phyloP scores from a whole-genome alignment of 371 early-diverging fungal species.

The Thermomucor indicae-seudaticae region DNA sequence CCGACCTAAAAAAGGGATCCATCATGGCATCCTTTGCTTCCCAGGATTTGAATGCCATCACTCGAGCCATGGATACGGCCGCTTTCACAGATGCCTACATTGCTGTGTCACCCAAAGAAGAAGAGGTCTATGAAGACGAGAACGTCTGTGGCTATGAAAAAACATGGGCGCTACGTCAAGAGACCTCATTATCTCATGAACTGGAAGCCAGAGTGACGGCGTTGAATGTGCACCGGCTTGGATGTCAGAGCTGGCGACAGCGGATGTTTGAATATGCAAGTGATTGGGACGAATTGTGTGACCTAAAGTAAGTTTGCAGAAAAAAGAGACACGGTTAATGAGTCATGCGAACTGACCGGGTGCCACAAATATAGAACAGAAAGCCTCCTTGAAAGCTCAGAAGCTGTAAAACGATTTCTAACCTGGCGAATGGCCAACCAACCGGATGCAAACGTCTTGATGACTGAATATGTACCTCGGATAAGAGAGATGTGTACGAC shows the following conservation, averaged over 20 bases:
- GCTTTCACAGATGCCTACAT: background rate
- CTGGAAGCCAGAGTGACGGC: too few relatives aligned
- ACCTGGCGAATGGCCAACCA: background rate
- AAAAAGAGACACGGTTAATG: background rate
- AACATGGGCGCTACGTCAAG: too few relatives aligned
- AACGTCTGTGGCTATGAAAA: too few relatives aligned
- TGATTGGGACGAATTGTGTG: background rate
- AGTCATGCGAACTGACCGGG: background rate
- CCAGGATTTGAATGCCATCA: background rate
- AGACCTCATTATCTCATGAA: too few relatives aligned
- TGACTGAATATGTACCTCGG: constrained; percentile 7
- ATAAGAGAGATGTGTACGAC: constrained; percentile 8
- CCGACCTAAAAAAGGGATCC: too few relatives aligned
- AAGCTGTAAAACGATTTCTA: background rate
- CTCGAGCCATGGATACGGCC: background rate
- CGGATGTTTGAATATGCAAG: background rate
- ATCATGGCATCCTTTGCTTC: background rate
- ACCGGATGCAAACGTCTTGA: background rate
- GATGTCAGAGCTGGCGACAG: background rate
- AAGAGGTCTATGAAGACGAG: too few relatives aligned
- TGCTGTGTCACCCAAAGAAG: too few relatives aligned
- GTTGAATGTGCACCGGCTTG: background rate
- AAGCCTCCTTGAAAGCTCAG: background rate
- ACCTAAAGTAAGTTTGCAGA: background rate
- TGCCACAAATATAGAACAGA: background rate